These are phyloP conservation scores for Entomortierella parvispora DNA, from an alignment of 192 early-diverging fungal species.

Conservation along the genomic window DNA sequence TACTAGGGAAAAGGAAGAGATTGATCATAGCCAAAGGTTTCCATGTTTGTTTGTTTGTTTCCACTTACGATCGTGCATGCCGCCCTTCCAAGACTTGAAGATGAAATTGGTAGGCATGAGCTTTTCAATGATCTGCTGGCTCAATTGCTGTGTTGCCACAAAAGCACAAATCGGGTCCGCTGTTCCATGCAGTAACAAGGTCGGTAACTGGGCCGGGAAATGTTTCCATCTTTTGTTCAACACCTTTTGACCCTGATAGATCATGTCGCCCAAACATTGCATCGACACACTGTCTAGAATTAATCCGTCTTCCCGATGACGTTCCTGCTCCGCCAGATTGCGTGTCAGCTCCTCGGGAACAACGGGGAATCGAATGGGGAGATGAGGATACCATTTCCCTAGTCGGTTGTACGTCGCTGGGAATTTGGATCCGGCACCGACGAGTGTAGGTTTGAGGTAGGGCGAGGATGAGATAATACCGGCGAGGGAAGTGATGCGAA, in stretches of 20 bases:
- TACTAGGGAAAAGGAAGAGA: neutral
- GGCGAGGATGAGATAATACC: conserved; percentile 34
- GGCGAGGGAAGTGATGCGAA: conserved; percentile 23
- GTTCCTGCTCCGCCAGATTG: conserved; percentile 17
- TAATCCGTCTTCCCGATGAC: conserved; percentile 23
- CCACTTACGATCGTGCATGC: conserved; percentile 36
- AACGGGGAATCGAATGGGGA: conserved; percentile 13
- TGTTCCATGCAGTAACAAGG: conserved; percentile 32
- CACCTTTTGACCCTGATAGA: conserved; percentile 42
- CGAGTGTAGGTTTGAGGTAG: conserved; percentile 26
- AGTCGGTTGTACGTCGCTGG: conserved; percentile 35
- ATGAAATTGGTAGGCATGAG: conserved; percentile 8
- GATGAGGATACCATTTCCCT: conserved; percentile 40
- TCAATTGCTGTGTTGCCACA: conserved; percentile 11
- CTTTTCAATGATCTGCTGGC: conserved; percentile 3
- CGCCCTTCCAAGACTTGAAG: conserved; percentile 37
- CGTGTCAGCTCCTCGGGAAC: conserved; percentile 28
- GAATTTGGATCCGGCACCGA: conserved; percentile 21
- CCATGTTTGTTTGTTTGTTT: no score
- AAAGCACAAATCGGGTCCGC: conserved; percentile 40
- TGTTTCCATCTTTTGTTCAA: conserved; percentile 44
- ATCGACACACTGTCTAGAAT: conserved; percentile 26
- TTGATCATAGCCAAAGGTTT: no score
- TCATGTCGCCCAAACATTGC: conserved; percentile 47
- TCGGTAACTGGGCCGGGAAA: conserved; percentile 24